Base-by-base conservation (phyloP, 352 stramenopile species). In the Aphanomyces invadans region DNA sequence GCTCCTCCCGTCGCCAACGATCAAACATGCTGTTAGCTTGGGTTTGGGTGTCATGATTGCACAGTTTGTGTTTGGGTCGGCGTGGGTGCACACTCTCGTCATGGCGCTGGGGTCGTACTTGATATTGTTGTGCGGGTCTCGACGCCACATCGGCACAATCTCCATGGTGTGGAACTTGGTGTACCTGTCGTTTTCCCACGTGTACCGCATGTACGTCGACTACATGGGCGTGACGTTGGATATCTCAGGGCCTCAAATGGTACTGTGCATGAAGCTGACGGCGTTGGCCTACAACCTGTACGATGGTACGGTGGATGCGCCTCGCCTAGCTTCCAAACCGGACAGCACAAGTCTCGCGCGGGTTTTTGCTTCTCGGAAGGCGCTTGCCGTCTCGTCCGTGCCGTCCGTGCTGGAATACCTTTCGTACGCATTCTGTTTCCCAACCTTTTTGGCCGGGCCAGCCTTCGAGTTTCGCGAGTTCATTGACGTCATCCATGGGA, bases 281-380 rank as follows among this genome's bases (percentile, higher is more conserved):
- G 95, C 92, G 75, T 97, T 98, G 70, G 95, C 91, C n/a, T 98
- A 90, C 82, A 99, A 99, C 74, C 87, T 98, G 62, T 96, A 97
- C 73, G 96, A 99, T 70, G 93, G 94, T 48, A 84, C 83, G 0
- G 77, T 92, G 19, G 76, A 81, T 65, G 76, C 23, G 17, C 84
- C 73, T 73, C 77, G 1, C 66, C 69, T 31, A 26, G 56, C 53
- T 9, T 70, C 28, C 51, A 36, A 28, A 38, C 73, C 54, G 7
- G 52, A 68, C 46, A 70, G 59, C 52, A 62, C n/a, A 42, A 44
- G 62, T 26, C 49, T 67, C 38, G 39, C 33, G 12, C 45, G 39
- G 17, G 65, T 67, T 3, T 54, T 62, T 45, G 60, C 56, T 12
- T 46, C 66, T 0, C 83, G 83, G 4, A 71, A 83, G 62, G 73